These are phyloP conservation scores for Coriaria nepalensis DNA, from an alignment of 306 rosid species.

Conservation along the genomic window DNA sequence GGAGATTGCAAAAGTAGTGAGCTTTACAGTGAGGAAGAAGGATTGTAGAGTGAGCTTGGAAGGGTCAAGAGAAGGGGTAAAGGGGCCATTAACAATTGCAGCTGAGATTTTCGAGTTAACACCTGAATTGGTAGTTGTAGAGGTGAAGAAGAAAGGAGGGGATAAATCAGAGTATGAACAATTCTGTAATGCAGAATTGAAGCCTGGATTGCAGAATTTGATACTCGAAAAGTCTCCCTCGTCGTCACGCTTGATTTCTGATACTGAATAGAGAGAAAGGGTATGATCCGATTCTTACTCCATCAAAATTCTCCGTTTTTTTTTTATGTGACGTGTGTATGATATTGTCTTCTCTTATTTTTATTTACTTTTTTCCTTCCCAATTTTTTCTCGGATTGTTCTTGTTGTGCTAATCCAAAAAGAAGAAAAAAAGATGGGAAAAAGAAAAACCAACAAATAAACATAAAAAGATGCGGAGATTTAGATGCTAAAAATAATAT, in stretches of 20 bases:
- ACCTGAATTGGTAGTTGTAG: constrained; percentile 67
- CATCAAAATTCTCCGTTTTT: constrained; percentile 1
- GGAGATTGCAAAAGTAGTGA: constrained; percentile 64
- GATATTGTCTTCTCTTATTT: constrained; percentile 16
- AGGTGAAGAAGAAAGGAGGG: constrained; percentile 83
- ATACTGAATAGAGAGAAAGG: constrained; percentile 18
- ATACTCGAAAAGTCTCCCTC: constrained; percentile 33
- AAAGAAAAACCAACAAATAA: neutral
- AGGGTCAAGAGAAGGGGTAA: constrained; percentile 64
- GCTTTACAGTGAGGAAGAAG: constrained; percentile 76
- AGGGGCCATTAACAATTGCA: constrained; percentile 77
- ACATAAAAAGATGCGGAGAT: neutral
- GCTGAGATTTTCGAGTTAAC: constrained; percentile 83
- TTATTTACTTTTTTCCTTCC: constrained; percentile 2
- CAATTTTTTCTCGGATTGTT: constrained; percentile 15
- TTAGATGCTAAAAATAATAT: constrained; percentile 6
- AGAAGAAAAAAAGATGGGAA: neutral
- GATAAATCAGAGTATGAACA: constrained; percentile 64
- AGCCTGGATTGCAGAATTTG: constrained; percentile 52
- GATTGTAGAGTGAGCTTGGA: constrained; percentile 83
- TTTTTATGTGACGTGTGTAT: constrained; percentile 22
- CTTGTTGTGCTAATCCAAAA: constrained; percentile 12
- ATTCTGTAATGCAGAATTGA: constrained; percentile 49
- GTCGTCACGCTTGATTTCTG: constrained; percentile 23
- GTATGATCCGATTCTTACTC: constrained; percentile 13